A percentile compares a stretch with the other conserved stretches of the same genome.
Conservation (phyloP, 75 land plant species). For the Chamaecyparis obtusa region DNA sequence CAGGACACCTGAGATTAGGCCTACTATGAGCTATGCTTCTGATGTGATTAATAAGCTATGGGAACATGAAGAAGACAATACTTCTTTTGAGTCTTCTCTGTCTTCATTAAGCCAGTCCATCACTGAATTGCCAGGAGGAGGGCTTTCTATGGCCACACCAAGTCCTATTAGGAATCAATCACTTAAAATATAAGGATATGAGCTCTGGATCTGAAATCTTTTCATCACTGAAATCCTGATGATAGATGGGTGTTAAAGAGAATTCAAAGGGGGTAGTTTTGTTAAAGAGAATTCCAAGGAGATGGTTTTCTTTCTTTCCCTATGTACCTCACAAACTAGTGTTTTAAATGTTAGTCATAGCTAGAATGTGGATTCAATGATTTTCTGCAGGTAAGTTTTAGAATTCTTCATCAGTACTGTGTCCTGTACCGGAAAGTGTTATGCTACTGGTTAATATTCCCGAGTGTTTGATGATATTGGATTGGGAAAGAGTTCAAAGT, state of each 20-base stretch:
- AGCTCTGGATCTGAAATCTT: background rate
- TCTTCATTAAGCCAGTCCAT: background rate
- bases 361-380: too few species aligned
- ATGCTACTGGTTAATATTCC: too few species aligned
- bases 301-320: background rate
- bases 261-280: too few species aligned
- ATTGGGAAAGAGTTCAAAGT: too few species aligned
- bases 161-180: background rate
- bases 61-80: background rate
- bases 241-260: background rate
- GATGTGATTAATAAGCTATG: conserved; percentile 21
- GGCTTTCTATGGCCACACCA: background rate
- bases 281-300: background rate
- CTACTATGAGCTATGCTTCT: conserved; percentile 24
- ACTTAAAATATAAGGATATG: background rate
- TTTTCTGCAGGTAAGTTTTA: too few species aligned
- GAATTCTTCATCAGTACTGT: too few species aligned
- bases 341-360: background rate
- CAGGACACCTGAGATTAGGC: conserved; percentile 19
- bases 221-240: background rate
- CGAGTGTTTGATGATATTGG: too few species aligned
- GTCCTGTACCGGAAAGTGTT: too few species aligned
- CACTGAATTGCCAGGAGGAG: conserved; percentile 1
- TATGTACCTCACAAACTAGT: background rate
- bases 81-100: background rate